Evolutionary conservation across 495 filamentous ascomycete species (phyloP).

Genomic region (Penicillium alfredii): DNA sequence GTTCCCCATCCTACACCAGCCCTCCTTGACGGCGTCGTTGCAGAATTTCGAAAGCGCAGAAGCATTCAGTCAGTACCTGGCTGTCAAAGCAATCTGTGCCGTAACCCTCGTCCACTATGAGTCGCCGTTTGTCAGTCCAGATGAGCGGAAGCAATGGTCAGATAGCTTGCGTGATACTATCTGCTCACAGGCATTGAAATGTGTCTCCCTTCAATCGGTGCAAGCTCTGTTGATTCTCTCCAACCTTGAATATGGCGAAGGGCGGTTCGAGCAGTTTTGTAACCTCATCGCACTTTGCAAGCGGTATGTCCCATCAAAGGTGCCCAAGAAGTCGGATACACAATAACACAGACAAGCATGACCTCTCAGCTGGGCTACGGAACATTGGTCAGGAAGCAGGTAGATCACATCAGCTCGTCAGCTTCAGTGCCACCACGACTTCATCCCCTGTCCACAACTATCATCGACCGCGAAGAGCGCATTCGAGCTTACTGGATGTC

Average conservation of each 20-base stretch:
- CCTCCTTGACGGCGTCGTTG: conserved; percentile 16
- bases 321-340: too few relatives aligned
- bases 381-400: conserved; percentile 11
- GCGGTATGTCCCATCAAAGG: too few relatives aligned
- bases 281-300: conserved; percentile 27
- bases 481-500: conserved; percentile 33
- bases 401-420: conserved; percentile 15
- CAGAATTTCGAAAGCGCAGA: conserved; percentile 8
- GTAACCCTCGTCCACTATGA: conserved; percentile 22
- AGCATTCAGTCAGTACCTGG: conserved; percentile 12
- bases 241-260: conserved; percentile 24
- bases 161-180: conserved; percentile 14
- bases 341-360: conserved; percentile 6
- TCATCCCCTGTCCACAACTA: conserved; percentile 13
- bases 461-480: conserved; percentile 27
- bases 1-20: conserved; percentile 31
- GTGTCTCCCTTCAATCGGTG: conserved; percentile 13
- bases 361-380: conserved; percentile 18
- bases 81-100: conserved; percentile 23
- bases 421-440: conserved; percentile 17
- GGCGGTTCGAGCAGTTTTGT: conserved; percentile 21
- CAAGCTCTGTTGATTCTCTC: conserved; percentile 27
- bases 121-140: conserved; percentile 7
- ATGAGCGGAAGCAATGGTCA: conserved; percentile 10
- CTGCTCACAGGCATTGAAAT: conserved; percentile 17